Evolutionary conservation across 1,284 basidiomycete species (phyloP), one percentile per base, ranked within the genome.

Genomic region (Mycena citricolor): DNA sequence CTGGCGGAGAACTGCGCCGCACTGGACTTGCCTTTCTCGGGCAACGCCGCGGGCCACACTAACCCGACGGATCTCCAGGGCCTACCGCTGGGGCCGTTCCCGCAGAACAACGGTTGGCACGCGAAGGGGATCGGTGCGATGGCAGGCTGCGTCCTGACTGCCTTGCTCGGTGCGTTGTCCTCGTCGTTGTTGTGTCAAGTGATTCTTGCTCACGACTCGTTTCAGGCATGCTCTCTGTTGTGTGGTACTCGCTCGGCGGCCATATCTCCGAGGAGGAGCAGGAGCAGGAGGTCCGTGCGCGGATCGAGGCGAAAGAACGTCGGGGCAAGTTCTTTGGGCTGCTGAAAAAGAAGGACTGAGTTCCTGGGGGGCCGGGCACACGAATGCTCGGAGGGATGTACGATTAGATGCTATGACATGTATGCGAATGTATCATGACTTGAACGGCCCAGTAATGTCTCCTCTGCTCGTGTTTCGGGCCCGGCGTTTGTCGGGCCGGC

Each of bases 81-180:
- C 0, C 66, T 86, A 14, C 67, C 67, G 4, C 54, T 74, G 12
- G 89, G 88, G 7, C 88, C 88, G 12, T 88, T 64, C 70, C 74
- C 69, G 14, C 87, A 90, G 61, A 68, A 72, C 35, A 61, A 83
- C 37, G 89, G 89, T n/a, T 94, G 90, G 90, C 80, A 78, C 44
- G 65, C 82, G 20, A 83, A 76, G 63, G 91, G 87, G 21, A 88
- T 92, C 49, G 80, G 81, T 22, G 93, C 94, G 17, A 81, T 98
- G 74, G 76, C 81, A 1, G 93, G 88, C 61, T 93, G 90, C 59
- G 82, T 94, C 42, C 65, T 95, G 47, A 81, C 88, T 1, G 91
- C 90, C 1, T 69, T 90, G 20, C 56, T 94, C 36, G 51, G 50
- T 38, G 19, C 17, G 40, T 36, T 40, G 30, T n/a, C 22, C 16